A percentile compares a stretch with the other conserved stretches of the same genome.
These are phyloP conservation scores for Erodium trifolium DNA, from an alignment of 441 rosid species.

Conservation along the genomic window DNA sequence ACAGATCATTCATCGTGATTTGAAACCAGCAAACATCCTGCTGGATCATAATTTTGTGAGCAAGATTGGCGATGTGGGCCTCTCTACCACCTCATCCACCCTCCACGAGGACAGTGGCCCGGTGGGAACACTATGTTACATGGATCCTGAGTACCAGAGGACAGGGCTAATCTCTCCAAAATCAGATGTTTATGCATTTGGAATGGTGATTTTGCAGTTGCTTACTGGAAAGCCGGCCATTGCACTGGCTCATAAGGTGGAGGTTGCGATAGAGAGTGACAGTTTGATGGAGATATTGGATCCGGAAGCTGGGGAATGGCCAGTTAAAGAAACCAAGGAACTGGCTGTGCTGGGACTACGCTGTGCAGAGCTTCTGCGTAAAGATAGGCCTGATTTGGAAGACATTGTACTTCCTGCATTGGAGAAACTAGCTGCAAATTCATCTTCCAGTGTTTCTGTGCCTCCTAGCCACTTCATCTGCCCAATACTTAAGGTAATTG, in stretches of 20 bases:
- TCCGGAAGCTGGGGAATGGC: constrained; percentile 73
- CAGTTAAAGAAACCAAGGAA: constrained; percentile 56
- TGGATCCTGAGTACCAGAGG: constrained; percentile 86
- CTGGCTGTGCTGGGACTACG: constrained; percentile 61
- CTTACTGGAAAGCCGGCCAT: constrained; percentile 75
- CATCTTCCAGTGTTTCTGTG: constrained; percentile 20
- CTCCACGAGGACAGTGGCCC: constrained; percentile 52
- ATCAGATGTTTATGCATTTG: constrained; percentile 81
- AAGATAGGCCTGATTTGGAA: constrained; percentile 73
- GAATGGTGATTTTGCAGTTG: constrained; percentile 76
- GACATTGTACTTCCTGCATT: constrained; percentile 64
- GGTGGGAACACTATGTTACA: constrained; percentile 75
- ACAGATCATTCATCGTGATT: constrained; percentile 80
- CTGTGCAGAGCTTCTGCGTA: constrained; percentile 66
- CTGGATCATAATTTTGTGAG: constrained; percentile 74
- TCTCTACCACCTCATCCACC: constrained; percentile 43
- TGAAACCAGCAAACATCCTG: constrained; percentile 88
- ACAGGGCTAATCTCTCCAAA: constrained; percentile 63
- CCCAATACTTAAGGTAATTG: constrained; percentile 65
- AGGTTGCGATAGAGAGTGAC: constrained; percentile 50
- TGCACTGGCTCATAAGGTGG: constrained; percentile 56
- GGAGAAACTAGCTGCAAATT: constrained; percentile 45
- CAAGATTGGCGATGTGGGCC: constrained; percentile 89
- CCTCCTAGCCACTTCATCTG: constrained; percentile 72
- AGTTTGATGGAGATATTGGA: constrained; percentile 48